Base-by-base conservation (phyloP, 768 basidiomycete genomes). In the Hemileccinum rubropunctum region DNA sequence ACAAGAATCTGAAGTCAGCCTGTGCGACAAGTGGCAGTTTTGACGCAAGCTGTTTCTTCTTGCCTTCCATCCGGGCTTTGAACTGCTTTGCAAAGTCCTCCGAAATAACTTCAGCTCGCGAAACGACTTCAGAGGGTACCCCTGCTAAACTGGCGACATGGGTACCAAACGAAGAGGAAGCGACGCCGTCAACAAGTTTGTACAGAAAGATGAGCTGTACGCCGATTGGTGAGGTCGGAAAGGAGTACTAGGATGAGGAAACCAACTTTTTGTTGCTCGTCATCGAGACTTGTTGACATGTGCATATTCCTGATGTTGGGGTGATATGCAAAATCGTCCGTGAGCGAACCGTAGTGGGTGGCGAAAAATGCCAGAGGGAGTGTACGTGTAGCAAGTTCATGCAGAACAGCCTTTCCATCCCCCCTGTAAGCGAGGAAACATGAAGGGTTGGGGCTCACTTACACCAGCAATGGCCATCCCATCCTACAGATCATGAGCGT, bases 381-480 rank as follows among this genome's bases (percentile, higher is more conserved):
- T 0, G 91, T 94, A 60, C 91, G 91, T 0, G 95, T 97, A 1
- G 97, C 92, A 14, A 99, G 79, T 63, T 95, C 84, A 65, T 99
- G 97, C 17, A 98, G 69, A 13, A 98, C 97, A 10, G 95, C 91
- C 86, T 88, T 51, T 42, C 14, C 38, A 52, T 42, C 6, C 43
- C 36, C 36, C 44, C 32, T 3, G 30, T 61, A 41, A 61, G 47
- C 10, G 33, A 45, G 17, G 21, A 15, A 28, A 45, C 43, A 32
- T 14, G n/a, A 40, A 18, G 14, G 5, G 43, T 7, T 6, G 9
- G 17, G 32, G 17, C 32, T 33, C 21, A 68, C 79, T 34, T 68
- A 88, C 88, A 47, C 88, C 90, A 39, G 97, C 95, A 57, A 98
- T 98, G 7, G 94, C 93, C 91, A 98, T 93, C n/a, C 95, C 97